Base-by-base conservation (phyloP, 768 basidiomycete species). In the Aureoboletus auriporus region DNA sequence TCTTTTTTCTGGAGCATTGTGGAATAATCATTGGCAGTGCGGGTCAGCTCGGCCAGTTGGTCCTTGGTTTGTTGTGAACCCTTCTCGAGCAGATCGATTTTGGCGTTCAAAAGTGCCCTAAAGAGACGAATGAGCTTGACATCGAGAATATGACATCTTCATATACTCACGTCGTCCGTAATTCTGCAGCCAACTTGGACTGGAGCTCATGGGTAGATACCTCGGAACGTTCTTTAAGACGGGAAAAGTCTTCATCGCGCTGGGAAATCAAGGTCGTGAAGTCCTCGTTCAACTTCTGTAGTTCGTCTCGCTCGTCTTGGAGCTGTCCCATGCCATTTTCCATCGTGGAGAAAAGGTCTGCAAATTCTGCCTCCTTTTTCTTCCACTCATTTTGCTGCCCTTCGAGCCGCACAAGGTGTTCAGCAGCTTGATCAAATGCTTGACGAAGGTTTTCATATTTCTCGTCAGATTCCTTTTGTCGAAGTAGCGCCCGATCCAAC, bases 341-440 rank as follows among this genome's bases (percentile, higher is more conserved):
- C 17, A 84, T 75, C 45, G 72, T 72, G 43, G 73, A 70, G 8
- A 89, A 67, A 45, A 84, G 77, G 23, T 76, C 78, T 6, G 70
- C 59, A 5, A 93, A 71, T 46, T 86, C 85, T 0, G 62, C 65
- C 64, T 97, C 93, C 43, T 81, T 73, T 29, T 65, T 63, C 28
- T 68, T 69, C 84, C 85, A 88, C 13, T 77, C 75, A 47, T 81
- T 77, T 60, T 88, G 82, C 57, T 92, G 86, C 50, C 72, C 68
- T 69, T 97, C 94, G 31, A 95, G 69, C 1, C 84, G 77, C 7
- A 89, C 84, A 26, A 94, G 78, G 62, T 93, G 91, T 53, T 91
- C 86, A 1, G 89, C 87, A 16, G 92, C 91, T 56, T 91, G 76
- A 44, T 90, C 85, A 62, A 93, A 92, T 13, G 84, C 86, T 42